Base-by-base conservation (phyloP, 129 eudicot species). In the Lactuca saligna region DNA sequence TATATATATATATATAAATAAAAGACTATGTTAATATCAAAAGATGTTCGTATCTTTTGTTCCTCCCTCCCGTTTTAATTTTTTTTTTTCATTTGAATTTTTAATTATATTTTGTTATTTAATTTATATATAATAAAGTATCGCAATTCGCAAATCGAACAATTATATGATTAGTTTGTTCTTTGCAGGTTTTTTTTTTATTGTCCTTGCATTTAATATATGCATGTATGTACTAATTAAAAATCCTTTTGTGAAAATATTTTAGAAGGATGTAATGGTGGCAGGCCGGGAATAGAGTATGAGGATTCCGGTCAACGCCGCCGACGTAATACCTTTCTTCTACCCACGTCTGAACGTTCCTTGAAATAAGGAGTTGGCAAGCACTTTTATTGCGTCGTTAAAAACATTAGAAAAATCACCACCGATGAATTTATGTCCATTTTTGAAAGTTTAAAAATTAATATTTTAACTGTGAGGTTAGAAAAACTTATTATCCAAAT, bases 261-360 rank as follows among this genome's bases (percentile, higher is more conserved):
- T 42, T 42, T 2, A 11, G 9, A 42, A 12, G 49, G 13, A 42
- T 42, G 13, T 11, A 39, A 39, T 39, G 44, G 44, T 7, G 44
- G 44, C 44, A 39, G 69, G 55, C 69, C 69, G 34, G 54, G 31
- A 17, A 38, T 33, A 33, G 64, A 54, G 58, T 17, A 15, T 14
- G 17, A 49, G 35, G 48, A 11, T 8, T 54, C 17, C 48, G 33
- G 78, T 73, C 78, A 73, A 73, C 35, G 39, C 51, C 51, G 79
- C 65, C 78, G 55, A 34, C 61, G 44, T n/a, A 67, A 59, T 31
- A 67, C 55, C 16, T 66, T 67, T 37, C 48, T 75, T 67, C 63
- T 29, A 68, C 74, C 69, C 74, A 75, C 79, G 74, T 75, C 74
- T 75, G 16, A 17, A 29, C 17, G n/a, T 64, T 42, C 61, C 16